Percentiles rank a stretch among this genome's conserved stretches.
phyloP scores from a whole-genome alignment of 164 flowering plant genomes.

The Nelumbo lutea region DNA sequence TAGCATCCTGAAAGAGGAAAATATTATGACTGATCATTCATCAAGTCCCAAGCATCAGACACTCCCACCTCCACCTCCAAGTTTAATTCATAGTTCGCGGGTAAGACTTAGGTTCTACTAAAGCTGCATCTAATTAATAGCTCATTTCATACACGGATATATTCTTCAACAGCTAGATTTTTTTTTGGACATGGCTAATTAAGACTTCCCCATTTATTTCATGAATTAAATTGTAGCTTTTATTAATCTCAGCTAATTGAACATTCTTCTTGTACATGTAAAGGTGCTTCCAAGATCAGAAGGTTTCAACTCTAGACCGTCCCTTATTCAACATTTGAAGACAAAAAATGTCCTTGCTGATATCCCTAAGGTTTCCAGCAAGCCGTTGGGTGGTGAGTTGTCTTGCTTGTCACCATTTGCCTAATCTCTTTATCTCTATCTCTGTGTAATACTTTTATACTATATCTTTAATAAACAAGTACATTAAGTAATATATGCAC shows the following conservation, averaged over 20 bases:
- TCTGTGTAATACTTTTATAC: not conserved
- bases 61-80: slow-evolving; percentile 28
- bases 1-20: slow-evolving; percentile 12
- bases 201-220: not conserved
- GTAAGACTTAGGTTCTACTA: not conserved
- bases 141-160: too few species aligned
- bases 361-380: not conserved
- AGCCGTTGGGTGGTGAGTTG: slow-evolving; percentile 7
- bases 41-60: slow-evolving; percentile 2
- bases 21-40: slow-evolving; percentile 5
- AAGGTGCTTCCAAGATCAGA: slow-evolving; percentile 8
- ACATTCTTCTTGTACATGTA: not conserved
- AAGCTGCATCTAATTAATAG: not conserved
- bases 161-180: too few species aligned
- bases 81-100: slow-evolving; percentile 14
- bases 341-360: not conserved
- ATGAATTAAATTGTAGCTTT: not conserved
- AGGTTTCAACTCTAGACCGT: slow-evolving; percentile 10
- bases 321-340: slow-evolving; percentile 1
- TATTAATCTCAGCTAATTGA: not conserved
- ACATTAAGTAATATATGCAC: too few species aligned
- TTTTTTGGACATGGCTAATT: not conserved
- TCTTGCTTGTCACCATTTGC: not conserved
- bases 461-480: not conserved
- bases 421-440: not conserved